These are phyloP conservation scores for Amyloporia xantha DNA, from an alignment of 768 basidiomycete species.

Conservation along the genomic window DNA sequence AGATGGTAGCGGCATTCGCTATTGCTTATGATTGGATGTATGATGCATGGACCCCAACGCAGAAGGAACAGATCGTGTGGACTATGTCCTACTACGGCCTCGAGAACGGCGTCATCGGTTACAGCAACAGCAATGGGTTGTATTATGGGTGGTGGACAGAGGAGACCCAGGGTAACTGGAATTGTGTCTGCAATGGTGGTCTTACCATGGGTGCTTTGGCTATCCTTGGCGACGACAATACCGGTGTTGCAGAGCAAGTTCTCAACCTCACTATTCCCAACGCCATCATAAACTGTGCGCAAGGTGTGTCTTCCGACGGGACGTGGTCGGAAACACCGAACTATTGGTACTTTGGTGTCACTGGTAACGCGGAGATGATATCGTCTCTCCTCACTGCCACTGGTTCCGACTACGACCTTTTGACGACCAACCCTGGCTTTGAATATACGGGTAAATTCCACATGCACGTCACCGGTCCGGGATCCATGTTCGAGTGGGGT, in stretches of 20 bases:
- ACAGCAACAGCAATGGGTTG: constrained; percentile 16
- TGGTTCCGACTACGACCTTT: constrained; percentile 73
- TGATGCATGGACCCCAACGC: constrained; percentile 69
- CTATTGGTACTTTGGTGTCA: constrained; percentile 95
- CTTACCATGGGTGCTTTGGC: constrained; percentile 86
- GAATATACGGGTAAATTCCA: constrained; percentile 77
- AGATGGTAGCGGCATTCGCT: constrained; percentile 81
- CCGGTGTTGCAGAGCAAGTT: constrained; percentile 60
- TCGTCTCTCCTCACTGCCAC: constrained; percentile 79
- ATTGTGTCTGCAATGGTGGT: constrained; percentile 93
- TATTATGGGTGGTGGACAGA: constrained; percentile 73
- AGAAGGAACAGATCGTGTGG: constrained; percentile 59
- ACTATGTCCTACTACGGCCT: constrained; percentile 80
- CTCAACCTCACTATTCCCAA: constrained; percentile 66
- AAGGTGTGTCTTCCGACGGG: constrained; percentile 61
- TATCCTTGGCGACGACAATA: constrained; percentile 77
- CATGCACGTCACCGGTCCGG: constrained; percentile 81
- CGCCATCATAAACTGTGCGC: constrained; percentile 71
- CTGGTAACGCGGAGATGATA: constrained; percentile 84
- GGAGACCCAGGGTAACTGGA: constrained; percentile 87
- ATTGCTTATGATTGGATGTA: constrained; percentile 97
- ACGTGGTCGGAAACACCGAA: constrained; percentile 93
- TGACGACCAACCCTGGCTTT: constrained; percentile 65
- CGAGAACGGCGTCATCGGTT: constrained; percentile 39
- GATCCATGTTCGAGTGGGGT: constrained; percentile 78